Evolutionary conservation across 78 protist species (phyloP).

Genomic region (Creolimax fragrantissima): DNA sequence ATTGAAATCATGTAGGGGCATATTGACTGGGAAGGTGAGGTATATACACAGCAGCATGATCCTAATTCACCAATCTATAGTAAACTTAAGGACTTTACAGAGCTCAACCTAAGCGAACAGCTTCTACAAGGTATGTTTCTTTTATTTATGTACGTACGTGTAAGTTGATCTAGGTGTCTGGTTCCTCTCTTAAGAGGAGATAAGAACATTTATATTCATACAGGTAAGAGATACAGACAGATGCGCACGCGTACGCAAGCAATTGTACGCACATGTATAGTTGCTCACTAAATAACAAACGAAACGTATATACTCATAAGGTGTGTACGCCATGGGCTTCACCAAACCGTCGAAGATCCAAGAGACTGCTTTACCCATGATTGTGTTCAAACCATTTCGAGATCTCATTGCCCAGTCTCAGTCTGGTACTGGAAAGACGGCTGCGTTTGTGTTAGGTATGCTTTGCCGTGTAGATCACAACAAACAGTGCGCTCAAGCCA

Average conservation of each 20-base stretch:
- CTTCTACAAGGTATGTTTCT: too few relatives aligned
- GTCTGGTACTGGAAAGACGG: slow-evolving; percentile 94
- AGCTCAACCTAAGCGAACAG: not conserved
- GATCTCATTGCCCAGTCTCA: slow-evolving; percentile 81
- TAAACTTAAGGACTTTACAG: not conserved
- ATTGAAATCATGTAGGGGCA: too few relatives aligned
- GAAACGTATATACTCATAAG: too few relatives aligned
- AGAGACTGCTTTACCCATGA: slow-evolving; percentile 54
- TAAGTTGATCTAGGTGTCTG: not conserved
- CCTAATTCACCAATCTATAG: slow-evolving; percentile 20
- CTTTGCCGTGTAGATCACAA: slow-evolving; percentile 39
- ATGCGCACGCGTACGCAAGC: too few relatives aligned
- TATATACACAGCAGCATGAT: slow-evolving; percentile 7
- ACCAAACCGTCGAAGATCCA: slow-evolving; percentile 63
- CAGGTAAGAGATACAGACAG: too few relatives aligned
- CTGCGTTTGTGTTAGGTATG: slow-evolving; percentile 68
- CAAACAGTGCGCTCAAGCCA: not conserved
- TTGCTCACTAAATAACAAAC: too few relatives aligned
- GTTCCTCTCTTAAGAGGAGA: too few relatives aligned
- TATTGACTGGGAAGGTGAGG: slow-evolving; percentile 31
- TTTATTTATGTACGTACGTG: not conserved
- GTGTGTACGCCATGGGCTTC: slow-evolving; percentile 53
- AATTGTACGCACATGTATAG: too few relatives aligned
- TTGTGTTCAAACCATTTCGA: slow-evolving; percentile 34
- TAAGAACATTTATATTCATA: too few relatives aligned